Percentiles rank a stretch among this genome's conserved stretches.
Conservation (phyloP, 108 stramenopile genomes). For the Nitzschia sp. region DNA sequence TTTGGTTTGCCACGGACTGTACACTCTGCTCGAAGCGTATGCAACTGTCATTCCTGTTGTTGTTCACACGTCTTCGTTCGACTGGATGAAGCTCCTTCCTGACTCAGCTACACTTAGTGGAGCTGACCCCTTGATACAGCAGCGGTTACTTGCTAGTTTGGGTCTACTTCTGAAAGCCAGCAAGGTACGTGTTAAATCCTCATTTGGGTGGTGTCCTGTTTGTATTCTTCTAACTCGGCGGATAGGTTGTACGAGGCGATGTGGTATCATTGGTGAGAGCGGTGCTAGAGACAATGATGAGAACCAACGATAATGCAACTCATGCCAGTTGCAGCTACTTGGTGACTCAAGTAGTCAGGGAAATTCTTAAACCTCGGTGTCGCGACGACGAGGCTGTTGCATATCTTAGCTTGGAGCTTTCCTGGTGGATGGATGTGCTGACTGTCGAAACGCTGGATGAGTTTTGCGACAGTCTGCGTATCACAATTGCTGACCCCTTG, state of each 20-base stretch:
- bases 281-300: constrained; percentile 32
- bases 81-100: constrained; percentile 74
- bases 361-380: neutral
- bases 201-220: neutral
- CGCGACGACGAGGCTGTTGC: constrained; percentile 2
- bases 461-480: constrained; percentile 12
- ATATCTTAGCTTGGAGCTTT: constrained; percentile 19
- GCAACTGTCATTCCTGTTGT: constrained; percentile 35
- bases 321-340: constrained; percentile 12
- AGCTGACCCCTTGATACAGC: constrained; percentile 18
- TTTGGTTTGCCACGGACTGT: constrained; percentile 17
- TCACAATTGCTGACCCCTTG: neutral
- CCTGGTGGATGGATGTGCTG: constrained; percentile 43
- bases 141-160: constrained; percentile 15
- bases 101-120: constrained; percentile 17
- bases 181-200: constrained; percentile 9
- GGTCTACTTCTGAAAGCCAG: constrained; percentile 10
- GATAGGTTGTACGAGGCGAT: neutral
- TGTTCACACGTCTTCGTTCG: constrained; percentile 45
- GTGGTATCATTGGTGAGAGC: neutral
- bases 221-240: neutral
- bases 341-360: constrained; percentile 1
- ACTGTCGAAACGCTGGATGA: constrained; percentile 6
- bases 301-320: constrained; percentile 7
- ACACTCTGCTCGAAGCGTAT: constrained; percentile 40